A percentile compares a stretch with the other conserved stretches of the same genome.
Conservation (phyloP, 1,284 basidiomycete genomes). For the Apiotrichum domesticum region DNA sequence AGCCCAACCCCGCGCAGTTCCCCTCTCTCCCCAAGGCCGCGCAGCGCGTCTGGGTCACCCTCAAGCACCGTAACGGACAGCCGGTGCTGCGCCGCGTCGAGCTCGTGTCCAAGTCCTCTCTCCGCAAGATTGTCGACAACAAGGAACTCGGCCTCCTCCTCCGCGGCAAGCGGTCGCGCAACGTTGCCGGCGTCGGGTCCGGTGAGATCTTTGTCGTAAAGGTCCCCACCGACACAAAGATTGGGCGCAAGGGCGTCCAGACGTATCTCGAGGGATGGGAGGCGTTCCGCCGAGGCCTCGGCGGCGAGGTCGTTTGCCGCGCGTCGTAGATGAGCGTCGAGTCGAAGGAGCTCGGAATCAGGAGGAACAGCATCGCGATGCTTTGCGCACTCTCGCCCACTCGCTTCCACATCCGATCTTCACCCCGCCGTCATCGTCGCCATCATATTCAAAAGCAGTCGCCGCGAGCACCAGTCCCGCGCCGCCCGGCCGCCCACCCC, state of each 20-base stretch:
- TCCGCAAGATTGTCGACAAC: constrained; percentile 31
- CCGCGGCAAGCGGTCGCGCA: constrained; percentile 39
- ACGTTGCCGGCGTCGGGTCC: constrained; percentile 41
- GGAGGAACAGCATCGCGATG: too few species aligned
- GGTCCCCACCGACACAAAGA: constrained; percentile 19
- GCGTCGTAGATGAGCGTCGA: constrained; percentile 15
- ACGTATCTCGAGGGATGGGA: constrained; percentile 47
- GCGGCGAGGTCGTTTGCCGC: constrained; percentile 45
- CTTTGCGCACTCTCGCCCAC: too few species aligned
- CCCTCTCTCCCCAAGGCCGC: constrained; percentile 26
- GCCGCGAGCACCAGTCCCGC: neutral
- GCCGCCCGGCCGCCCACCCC: neutral
- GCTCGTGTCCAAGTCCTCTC: constrained; percentile 38
- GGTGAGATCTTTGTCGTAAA: constrained; percentile 44
- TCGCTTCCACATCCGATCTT: neutral
- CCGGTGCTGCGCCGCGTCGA: constrained; percentile 40
- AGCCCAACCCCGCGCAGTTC: constrained; percentile 37
- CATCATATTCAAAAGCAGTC: neutral
- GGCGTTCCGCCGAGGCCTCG: constrained; percentile 44
- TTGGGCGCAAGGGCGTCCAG: constrained; percentile 23
- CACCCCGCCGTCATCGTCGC: neutral
- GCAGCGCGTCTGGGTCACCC: constrained; percentile 39
- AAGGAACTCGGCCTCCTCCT: constrained; percentile 43
- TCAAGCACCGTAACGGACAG: constrained; percentile 43
- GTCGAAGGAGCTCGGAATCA: too few species aligned